Evolutionary conservation across 257 asterid genomes (phyloP), one percentile per base, ranked within the genome.

Genomic region (Datura wrightii): DNA sequence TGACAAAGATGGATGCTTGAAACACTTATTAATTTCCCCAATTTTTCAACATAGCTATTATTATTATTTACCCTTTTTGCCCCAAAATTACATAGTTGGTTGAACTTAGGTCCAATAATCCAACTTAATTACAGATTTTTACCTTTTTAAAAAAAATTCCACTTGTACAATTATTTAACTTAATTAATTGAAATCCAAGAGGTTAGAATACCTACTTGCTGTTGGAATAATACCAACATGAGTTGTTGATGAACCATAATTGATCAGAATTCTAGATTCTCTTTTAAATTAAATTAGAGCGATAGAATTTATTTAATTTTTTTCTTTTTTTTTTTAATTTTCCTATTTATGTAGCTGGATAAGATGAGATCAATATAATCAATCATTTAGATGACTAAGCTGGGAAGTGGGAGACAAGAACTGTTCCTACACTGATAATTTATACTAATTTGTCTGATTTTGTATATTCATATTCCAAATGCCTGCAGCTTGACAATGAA

Each of bases 341-440:
- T 8, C 59, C 13, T 15, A 3, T 24, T 48, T 50, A 76, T 24
- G 44, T 76, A 48, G 60, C 44, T 76, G 62, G 46, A 50, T 50
- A 76, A 76, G 60, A 50, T 50, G 24, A 24, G 14, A 76, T 76
- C 42, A 76, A 24, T 11, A 76, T 7, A 76, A 76, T 24, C 10
- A 76, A 31, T 13, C 50, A 6, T 50, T 50, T 48, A 74, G 4
- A 3, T 48, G 42, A 14, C 3, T 74, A 48, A 4, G 60, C 5
- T 48, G 1, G 81, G 44, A 74, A 74, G 81, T 74, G 81, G 81
- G 81, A 74, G 81, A 74, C 60, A 74, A 74, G 81, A 74, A 24
- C 59, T 74, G 7, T 18, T 44, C 66, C 66, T n/a, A 8, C 13
- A 34, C 46, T 13, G 9, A 34, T 66, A 74, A 74, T 31, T 14